phyloP scores from a whole-genome alignment of 192 early-diverging fungal species.

The Martensiomyces pterosporus region DNA sequence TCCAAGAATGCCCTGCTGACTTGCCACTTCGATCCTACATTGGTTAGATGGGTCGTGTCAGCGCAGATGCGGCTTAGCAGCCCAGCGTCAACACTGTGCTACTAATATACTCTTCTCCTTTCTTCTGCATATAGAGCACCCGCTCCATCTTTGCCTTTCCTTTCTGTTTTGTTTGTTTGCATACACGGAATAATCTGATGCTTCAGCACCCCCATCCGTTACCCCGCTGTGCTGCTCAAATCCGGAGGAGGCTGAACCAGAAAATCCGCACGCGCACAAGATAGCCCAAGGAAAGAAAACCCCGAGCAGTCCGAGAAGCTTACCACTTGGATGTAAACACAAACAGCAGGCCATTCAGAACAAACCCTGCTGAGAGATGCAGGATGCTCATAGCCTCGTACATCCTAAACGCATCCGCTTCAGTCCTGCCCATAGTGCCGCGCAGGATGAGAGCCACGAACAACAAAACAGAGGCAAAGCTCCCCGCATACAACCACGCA shows the following conservation, averaged over 20 bases:
- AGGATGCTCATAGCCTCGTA: conserved; percentile 35
- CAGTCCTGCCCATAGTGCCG: conserved; percentile 27
- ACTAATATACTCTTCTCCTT: too few relatives aligned
- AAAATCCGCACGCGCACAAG: too few relatives aligned
- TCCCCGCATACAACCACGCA: conserved; percentile 29
- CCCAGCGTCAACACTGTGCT: too few relatives aligned
- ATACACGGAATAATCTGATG: too few relatives aligned
- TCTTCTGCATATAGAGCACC: too few relatives aligned
- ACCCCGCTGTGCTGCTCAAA: too few relatives aligned
- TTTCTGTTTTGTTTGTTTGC: too few relatives aligned
- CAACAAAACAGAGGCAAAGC: conserved; percentile 23
- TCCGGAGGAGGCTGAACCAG: too few relatives aligned
- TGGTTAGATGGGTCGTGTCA: conserved; percentile 3
- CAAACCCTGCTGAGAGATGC: conserved; percentile 27
- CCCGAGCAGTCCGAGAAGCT: too few relatives aligned
- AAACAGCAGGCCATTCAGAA: conserved; percentile 29
- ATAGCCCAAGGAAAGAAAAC: too few relatives aligned
- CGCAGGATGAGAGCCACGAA: conserved; percentile 40
- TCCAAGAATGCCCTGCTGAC: conserved; percentile 15
- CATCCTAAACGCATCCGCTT: conserved; percentile 39
- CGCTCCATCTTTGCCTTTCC: too few relatives aligned
- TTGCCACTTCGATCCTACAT: conserved; percentile 37
- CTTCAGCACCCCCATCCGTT: too few relatives aligned
- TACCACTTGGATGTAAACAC: conserved; percentile 30
- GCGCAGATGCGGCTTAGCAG: background rate